Conservation (phyloP, 2,329 filamentous ascomycete genomes). For the Cadophora malorum region DNA sequence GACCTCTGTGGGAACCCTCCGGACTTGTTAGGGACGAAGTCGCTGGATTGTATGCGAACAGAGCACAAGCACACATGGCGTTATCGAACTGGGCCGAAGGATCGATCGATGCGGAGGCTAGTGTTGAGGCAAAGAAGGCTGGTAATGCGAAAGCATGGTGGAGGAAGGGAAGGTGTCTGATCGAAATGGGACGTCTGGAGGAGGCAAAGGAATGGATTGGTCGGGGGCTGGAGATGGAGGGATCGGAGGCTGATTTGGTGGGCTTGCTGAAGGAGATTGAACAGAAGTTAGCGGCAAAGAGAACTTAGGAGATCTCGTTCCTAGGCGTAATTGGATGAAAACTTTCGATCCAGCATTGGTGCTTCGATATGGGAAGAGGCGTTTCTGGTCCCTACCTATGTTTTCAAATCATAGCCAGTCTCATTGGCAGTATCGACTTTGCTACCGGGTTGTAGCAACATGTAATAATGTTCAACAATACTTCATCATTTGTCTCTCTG, state of each 20-base stretch:
- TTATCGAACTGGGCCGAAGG: slow-evolving; percentile 83
- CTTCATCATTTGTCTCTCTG: neutral
- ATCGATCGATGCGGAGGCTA: slow-evolving; percentile 84
- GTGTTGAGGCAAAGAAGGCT: slow-evolving; percentile 83
- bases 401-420: neutral
- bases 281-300: slow-evolving; percentile 45
- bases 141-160: slow-evolving; percentile 97
- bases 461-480: neutral
- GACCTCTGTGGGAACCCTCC: slow-evolving; percentile 88
- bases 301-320: slow-evolving; percentile 22
- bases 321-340: neutral
- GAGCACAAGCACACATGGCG: slow-evolving; percentile 89
- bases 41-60: slow-evolving; percentile 79
- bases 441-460: neutral
- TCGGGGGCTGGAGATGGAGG: slow-evolving; percentile 82
- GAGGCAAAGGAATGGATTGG: slow-evolving; percentile 84
- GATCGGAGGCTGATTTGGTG: slow-evolving; percentile 68
- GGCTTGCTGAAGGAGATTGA: slow-evolving; percentile 70
- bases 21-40: slow-evolving; percentile 86
- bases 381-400: neutral
- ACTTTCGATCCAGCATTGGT: too few species aligned
- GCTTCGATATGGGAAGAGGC: neutral
- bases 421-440: neutral
- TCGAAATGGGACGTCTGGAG: slow-evolving; percentile 87
- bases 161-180: slow-evolving; percentile 80